These are phyloP conservation scores for Luffa aegyptiaca DNA, from an alignment of 306 rosid species.

Conservation along the genomic window DNA sequence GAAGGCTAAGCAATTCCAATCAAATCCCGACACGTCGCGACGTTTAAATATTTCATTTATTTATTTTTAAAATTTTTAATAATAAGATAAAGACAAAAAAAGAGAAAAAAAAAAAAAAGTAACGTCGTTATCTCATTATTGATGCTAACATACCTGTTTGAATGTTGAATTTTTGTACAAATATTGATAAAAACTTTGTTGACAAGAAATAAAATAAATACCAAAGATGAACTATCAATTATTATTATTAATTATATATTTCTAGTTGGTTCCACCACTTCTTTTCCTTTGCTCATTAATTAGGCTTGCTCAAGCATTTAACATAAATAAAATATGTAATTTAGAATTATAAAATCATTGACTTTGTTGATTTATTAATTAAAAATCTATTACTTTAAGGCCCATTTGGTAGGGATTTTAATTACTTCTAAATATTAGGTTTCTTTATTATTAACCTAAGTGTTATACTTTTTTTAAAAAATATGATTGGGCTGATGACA, in stretches of 20 bases:
- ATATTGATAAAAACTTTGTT: neutral
- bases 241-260: neutral
- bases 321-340: neutral
- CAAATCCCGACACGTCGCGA: neutral
- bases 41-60: neutral
- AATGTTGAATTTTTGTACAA: neutral
- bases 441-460: neutral
- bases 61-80: neutral
- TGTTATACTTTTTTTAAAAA: neutral
- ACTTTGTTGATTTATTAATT: neutral
- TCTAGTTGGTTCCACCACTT: neutral
- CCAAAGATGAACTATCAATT: neutral
- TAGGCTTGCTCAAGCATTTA: neutral
- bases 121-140: neutral
- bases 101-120: neutral
- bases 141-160: neutral
- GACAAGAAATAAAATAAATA: neutral
- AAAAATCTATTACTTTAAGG: neutral
- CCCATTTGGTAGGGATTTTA: neutral
- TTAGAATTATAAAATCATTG: neutral
- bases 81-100: neutral
- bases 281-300: neutral
- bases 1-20: neutral
- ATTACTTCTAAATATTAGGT: neutral
- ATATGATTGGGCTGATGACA: neutral